These are phyloP conservation scores for Tuber umbilicatum DNA, from an alignment of 495 filamentous ascomycete genomes.

Conservation along the genomic window DNA sequence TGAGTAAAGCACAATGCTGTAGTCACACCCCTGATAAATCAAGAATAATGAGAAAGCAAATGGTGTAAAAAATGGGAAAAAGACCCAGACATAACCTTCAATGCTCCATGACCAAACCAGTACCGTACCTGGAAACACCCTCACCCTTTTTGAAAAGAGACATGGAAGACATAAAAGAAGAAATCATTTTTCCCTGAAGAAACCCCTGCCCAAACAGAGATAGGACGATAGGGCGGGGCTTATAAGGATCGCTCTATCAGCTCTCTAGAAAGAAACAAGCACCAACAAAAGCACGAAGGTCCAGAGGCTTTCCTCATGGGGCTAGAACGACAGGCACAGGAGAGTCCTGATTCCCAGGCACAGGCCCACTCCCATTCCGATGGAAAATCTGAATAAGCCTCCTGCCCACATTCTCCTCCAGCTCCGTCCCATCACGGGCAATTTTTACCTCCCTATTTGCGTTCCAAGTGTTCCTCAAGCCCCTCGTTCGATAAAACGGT, in stretches of 20 bases:
- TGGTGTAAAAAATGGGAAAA: background rate
- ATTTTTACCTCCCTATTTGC: constrained; percentile 95
- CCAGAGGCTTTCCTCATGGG: background rate
- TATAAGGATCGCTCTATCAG: background rate
- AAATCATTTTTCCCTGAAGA: background rate
- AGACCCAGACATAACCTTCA: background rate
- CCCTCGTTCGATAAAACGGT: constrained; percentile 85
- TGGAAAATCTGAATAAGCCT: constrained; percentile 75
- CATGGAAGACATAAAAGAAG: background rate
- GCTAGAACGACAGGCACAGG: background rate
- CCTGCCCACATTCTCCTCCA: constrained; percentile 76
- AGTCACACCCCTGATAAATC: background rate
- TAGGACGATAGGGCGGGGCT: background rate
- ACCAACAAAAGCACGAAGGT: background rate
- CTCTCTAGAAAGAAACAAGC: background rate
- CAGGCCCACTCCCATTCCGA: constrained; percentile 7
- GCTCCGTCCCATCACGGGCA: constrained; percentile 87
- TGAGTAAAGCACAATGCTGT: background rate
- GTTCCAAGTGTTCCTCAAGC: constrained; percentile 93
- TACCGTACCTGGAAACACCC: background rate
- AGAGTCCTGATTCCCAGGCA: background rate
- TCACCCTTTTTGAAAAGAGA: background rate
- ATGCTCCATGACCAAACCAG: constrained; percentile 1
- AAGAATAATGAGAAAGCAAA: background rate
- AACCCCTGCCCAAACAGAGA: background rate